Evolutionary conservation across 1,284 basidiomycete genomes (phyloP), one percentile per base, ranked within the genome.

Genomic region (Trichosporon sp.): DNA sequence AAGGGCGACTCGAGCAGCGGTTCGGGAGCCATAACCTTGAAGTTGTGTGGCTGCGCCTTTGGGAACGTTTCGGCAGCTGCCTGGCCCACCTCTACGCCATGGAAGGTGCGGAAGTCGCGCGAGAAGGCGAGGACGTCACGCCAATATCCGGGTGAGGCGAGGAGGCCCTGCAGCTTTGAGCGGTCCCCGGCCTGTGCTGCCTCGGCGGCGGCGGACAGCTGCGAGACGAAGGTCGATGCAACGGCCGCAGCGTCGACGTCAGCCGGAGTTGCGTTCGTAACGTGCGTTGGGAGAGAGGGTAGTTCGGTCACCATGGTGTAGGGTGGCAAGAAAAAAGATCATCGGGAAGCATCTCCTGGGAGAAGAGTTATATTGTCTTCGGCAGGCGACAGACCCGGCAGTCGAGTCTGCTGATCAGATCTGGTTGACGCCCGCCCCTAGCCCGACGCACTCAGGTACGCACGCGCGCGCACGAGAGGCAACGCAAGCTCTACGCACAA

Each of bases 1-100:
- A 86, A 88, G 0, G 87, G 87, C 48, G 80, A 79, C 71, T 86
- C 81, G 4, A 89, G 71, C 11, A 63, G 1, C 14, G 59, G 59
- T 14, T 16, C 59, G 2, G 59, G 59, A 8, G 59, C 31, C 14
- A n/a, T 63, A 35, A 90, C 81, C 72, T 81, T 77, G 73, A 89
- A 83, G 21, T 83, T 76, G 16, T 79, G 77, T 0, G 86, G 78
- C 38, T 85, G 83, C 21, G 81, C 78, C 0, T 71, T 64, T 0
- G 80, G 76, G 12, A 90, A 85, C n/a, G 86, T 84, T 35, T 77
- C 77, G 11, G 73, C 72, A 7, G 78, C 80, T 31, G 77, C 78
- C 46, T 76, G 73, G 11, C 73, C 74, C 37, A 78, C 76, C 65
- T 78, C 76, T 12, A 68, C 71, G 6, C 74, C 72, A 7, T 71